Percentiles rank a stretch among this genome's conserved stretches.
Conservation (phyloP, 176 grass and related monocot genomes). For the Puccinellia tenuiflora region DNA sequence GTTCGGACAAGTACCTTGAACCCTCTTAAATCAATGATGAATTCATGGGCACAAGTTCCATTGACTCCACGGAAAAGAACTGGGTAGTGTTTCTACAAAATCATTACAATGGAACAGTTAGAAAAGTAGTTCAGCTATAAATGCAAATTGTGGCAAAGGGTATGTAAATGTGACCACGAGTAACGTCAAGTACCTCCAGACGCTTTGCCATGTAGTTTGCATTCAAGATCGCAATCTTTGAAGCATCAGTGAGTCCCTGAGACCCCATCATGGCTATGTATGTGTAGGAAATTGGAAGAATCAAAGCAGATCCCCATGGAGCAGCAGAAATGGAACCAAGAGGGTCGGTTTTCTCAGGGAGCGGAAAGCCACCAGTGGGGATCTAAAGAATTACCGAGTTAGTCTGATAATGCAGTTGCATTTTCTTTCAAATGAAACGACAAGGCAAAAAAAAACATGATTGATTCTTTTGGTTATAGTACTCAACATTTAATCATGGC, state of each 20-base stretch:
- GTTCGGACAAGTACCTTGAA: slow-evolving; percentile 65
- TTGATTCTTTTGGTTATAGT: neutral
- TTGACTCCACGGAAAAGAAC: slow-evolving; percentile 99
- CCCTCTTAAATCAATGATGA: slow-evolving; percentile 94
- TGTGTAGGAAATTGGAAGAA: slow-evolving; percentile 95
- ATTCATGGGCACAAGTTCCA: slow-evolving; percentile 93
- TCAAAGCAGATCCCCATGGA: slow-evolving; percentile 98
- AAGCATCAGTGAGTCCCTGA: slow-evolving; percentile 89
- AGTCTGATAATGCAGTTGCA: neutral
- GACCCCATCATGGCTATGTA: slow-evolving; percentile 99
- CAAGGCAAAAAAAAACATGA: neutral
- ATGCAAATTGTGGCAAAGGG: slow-evolving; percentile 3
- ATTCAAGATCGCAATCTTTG: slow-evolving; percentile 93
- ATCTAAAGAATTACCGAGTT: slow-evolving; percentile 41
- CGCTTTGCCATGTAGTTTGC: slow-evolving; percentile 99
- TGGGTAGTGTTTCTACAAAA: slow-evolving; percentile 86
- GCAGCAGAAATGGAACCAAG: slow-evolving; percentile 93
- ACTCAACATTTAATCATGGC: neutral
- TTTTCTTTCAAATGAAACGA: slow-evolving; percentile 3
- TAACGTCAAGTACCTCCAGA: slow-evolving; percentile 65
- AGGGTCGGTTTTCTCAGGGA: slow-evolving; percentile 74
- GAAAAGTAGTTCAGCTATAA: neutral
- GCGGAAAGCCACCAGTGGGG: slow-evolving; percentile 80
- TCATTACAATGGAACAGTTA: slow-evolving; percentile 11
- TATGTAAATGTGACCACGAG: neutral